Conservation (phyloP, 179 eudicot genomes). For the Silene coronaria region DNA sequence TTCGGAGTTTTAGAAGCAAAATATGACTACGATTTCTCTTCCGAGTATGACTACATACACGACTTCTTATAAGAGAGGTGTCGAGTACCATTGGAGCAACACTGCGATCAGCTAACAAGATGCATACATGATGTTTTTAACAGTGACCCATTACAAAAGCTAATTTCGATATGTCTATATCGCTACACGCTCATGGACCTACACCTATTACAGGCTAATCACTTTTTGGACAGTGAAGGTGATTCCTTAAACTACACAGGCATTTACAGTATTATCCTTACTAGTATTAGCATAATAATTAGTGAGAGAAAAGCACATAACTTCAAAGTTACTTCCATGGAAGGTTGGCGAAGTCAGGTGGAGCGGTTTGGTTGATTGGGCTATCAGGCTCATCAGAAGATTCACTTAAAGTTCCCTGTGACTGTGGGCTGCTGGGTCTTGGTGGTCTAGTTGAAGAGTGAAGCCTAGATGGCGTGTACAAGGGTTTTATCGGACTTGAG, state of each 20-base stretch:
- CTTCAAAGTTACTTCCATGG: slow-evolving; percentile 51
- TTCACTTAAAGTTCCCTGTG: slow-evolving; percentile 59
- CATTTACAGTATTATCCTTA: slow-evolving; percentile 6
- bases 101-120: too few relatives aligned
- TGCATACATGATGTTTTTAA: too few relatives aligned
- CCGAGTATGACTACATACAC: too few relatives aligned
- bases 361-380: slow-evolving; percentile 52
- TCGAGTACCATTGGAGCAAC: too few relatives aligned
- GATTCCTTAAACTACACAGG: slow-evolving; percentile 24
- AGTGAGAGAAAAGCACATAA: neutral
- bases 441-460: slow-evolving; percentile 30
- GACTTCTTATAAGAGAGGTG: too few relatives aligned
- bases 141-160: too few relatives aligned
- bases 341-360: slow-evolving; percentile 40
- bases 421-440: slow-evolving; percentile 61
- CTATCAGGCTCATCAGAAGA: slow-evolving; percentile 66
- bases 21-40: too few relatives aligned
- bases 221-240: neutral
- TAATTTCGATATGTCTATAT: too few relatives aligned
- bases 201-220: neutral
- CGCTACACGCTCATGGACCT: neutral
- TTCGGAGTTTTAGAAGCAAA: too few relatives aligned
- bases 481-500: slow-evolving; percentile 37
- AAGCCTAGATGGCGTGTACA: slow-evolving; percentile 33
- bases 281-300: neutral